These are phyloP conservation scores for Didymella lethalis DNA, from an alignment of 2,329 filamentous ascomycete genomes.

Conservation along the genomic window DNA sequence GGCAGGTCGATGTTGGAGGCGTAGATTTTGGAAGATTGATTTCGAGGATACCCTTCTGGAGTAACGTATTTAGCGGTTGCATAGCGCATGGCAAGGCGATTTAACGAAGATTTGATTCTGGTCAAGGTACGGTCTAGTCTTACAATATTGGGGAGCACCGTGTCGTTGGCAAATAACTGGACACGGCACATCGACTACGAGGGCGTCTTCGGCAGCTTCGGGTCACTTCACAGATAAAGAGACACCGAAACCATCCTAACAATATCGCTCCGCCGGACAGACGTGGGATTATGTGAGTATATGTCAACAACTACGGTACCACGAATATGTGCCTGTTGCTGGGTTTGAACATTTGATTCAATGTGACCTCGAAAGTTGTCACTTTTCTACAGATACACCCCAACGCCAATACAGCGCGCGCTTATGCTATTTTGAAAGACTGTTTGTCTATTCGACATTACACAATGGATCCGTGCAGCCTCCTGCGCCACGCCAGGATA, in stretches of 20 bases:
- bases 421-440: slow-evolving; percentile 11
- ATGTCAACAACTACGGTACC: neutral
- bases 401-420: slow-evolving; percentile 9
- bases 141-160: neutral
- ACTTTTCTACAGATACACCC: slow-evolving; percentile 2
- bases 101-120: neutral
- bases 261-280: neutral
- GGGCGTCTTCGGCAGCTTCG: too few relatives aligned
- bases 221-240: too few relatives aligned
- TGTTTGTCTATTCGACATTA: slow-evolving; percentile 9
- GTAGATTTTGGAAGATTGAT: slow-evolving; percentile 5
- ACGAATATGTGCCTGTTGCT: neutral
- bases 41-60: slow-evolving; percentile 20
- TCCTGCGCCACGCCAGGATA: slow-evolving; percentile 5
- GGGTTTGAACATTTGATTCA: neutral
- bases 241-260: too few relatives aligned
- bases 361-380: slow-evolving; percentile 3
- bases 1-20: neutral
- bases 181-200: too few relatives aligned
- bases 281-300: neutral
- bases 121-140: neutral
- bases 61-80: slow-evolving; percentile 15
- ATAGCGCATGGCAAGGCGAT: slow-evolving; percentile 13
- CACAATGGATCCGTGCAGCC: slow-evolving; percentile 6
- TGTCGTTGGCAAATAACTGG: too few relatives aligned